These are phyloP conservation scores for Pythium chondricola DNA, from an alignment of 352 stramenopile species.

Conservation along the genomic window DNA sequence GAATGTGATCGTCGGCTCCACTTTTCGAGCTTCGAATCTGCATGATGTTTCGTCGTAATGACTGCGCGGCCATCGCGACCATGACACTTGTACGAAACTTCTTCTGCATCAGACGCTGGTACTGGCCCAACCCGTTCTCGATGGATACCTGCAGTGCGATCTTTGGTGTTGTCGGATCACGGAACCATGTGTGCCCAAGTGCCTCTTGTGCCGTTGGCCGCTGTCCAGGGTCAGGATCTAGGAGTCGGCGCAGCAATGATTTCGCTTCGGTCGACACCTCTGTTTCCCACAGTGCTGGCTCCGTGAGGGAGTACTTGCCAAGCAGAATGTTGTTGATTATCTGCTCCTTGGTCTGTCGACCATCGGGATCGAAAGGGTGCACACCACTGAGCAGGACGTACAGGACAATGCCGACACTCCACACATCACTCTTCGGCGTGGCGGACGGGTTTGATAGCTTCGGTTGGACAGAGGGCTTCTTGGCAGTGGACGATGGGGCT, in stretches of 20 bases:
- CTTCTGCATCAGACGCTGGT: slow-evolving; percentile 50
- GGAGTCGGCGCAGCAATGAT: slow-evolving; percentile 29
- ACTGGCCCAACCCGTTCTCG: slow-evolving; percentile 40
- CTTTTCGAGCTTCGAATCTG: slow-evolving; percentile 32
- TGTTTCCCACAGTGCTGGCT: slow-evolving; percentile 29
- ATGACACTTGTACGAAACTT: slow-evolving; percentile 66
- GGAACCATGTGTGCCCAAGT: slow-evolving; percentile 46
- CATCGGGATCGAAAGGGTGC: slow-evolving; percentile 72
- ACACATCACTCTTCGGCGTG: slow-evolving; percentile 66
- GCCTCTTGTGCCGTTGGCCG: slow-evolving; percentile 30
- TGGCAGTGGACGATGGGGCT: slow-evolving; percentile 10
- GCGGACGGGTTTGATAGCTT: slow-evolving; percentile 26
- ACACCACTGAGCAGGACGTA: slow-evolving; percentile 82
- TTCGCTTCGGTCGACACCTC: slow-evolving; percentile 48
- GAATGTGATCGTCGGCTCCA: too few species aligned
- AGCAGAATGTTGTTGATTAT: slow-evolving; percentile 56
- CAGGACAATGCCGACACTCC: slow-evolving; percentile 85
- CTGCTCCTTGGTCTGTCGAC: slow-evolving; percentile 59
- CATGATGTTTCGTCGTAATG: slow-evolving; percentile 40
- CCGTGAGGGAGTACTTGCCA: slow-evolving; percentile 35
- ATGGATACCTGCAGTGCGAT: slow-evolving; percentile 42
- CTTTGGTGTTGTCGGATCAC: slow-evolving; percentile 32
- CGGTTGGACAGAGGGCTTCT: slow-evolving; percentile 4
- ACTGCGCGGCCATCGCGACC: slow-evolving; percentile 47
- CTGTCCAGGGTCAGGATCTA: slow-evolving; percentile 23